These are phyloP conservation scores for Scleromitrula shiraiana DNA, from an alignment of 2,329 filamentous ascomycete species.

Conservation along the genomic window DNA sequence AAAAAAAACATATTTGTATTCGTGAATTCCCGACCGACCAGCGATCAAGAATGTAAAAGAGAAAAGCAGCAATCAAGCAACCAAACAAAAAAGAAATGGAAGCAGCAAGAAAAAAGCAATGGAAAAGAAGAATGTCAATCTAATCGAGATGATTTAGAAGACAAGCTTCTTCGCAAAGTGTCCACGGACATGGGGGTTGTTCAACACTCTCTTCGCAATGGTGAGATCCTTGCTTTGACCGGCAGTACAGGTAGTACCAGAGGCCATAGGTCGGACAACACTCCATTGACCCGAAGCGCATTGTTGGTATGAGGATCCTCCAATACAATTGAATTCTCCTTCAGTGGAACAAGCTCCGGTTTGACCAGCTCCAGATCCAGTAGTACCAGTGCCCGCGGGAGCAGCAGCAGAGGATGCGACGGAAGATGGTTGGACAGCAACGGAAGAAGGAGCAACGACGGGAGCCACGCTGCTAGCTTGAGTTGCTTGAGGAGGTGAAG, in stretches of 20 bases:
- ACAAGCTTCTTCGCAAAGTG: too few relatives aligned
- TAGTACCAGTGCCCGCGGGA: slow-evolving; percentile 19
- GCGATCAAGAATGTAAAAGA: too few relatives aligned
- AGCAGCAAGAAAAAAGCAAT: too few relatives aligned
- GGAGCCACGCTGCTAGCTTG: slow-evolving; percentile 21
- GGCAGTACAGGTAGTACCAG: slow-evolving; percentile 37
- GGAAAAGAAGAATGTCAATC: too few relatives aligned
- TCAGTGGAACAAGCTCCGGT: slow-evolving; percentile 40
- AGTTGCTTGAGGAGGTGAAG: slow-evolving; percentile 9
- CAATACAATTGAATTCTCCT: slow-evolving; percentile 47
- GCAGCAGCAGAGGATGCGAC: slow-evolving; percentile 12
- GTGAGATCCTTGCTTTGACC: slow-evolving; percentile 36
- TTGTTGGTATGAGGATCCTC: slow-evolving; percentile 43
- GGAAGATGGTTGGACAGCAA: background rate
- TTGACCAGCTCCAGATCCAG: slow-evolving; percentile 14
- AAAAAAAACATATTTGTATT: too few relatives aligned
- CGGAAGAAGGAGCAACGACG: slow-evolving; percentile 15
- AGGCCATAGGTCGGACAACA: slow-evolving; percentile 33
- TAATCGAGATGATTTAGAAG: too few relatives aligned
- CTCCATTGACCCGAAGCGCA: slow-evolving; percentile 48
- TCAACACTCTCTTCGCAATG: slow-evolving; percentile 24
- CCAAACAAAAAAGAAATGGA: too few relatives aligned
- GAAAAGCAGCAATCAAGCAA: too few relatives aligned
- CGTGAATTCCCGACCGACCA: too few relatives aligned
- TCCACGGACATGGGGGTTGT: too few relatives aligned